A percentile compares a stretch with the other conserved stretches of the same genome.
Evolutionary conservation across 306 rosid species (phyloP).

Genomic region (Prunus campanulata): DNA sequence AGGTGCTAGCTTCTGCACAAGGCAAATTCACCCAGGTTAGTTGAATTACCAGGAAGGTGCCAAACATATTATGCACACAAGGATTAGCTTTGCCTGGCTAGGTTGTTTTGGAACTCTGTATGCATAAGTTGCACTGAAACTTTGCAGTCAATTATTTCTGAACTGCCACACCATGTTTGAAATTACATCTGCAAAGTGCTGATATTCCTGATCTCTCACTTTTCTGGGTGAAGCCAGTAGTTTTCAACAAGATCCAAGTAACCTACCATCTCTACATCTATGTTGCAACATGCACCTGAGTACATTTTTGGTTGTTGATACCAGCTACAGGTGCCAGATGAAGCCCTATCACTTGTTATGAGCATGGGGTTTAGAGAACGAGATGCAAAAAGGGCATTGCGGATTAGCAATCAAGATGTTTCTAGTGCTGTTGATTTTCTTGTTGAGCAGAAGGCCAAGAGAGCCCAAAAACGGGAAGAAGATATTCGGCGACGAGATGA

Average conservation of each 20-base stretch:
- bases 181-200: background rate
- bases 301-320: slow-evolving; percentile 21
- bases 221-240: background rate
- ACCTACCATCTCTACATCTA: background rate
- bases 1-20: slow-evolving; percentile 59
- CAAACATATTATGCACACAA: background rate
- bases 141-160: background rate
- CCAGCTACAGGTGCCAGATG: slow-evolving; percentile 87
- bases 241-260: background rate
- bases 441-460: slow-evolving; percentile 59
- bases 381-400: slow-evolving; percentile 73
- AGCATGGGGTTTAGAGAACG: slow-evolving; percentile 77
- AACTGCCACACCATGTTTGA: background rate
- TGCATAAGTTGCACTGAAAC: background rate
- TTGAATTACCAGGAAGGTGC: background rate
- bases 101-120: background rate
- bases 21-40: slow-evolving; percentile 60
- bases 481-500: slow-evolving; percentile 50
- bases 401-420: slow-evolving; percentile 90
- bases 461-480: slow-evolving; percentile 52
- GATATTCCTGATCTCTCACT: background rate
- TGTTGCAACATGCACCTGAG: background rate
- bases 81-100: background rate
- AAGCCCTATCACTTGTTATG: slow-evolving; percentile 78
- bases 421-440: slow-evolving; percentile 82